Evolutionary conservation across 2,329 filamentous ascomycete species (phyloP), one percentile per base, ranked within the genome.

Genomic region (Colletotrichum neosansevieriae): DNA sequence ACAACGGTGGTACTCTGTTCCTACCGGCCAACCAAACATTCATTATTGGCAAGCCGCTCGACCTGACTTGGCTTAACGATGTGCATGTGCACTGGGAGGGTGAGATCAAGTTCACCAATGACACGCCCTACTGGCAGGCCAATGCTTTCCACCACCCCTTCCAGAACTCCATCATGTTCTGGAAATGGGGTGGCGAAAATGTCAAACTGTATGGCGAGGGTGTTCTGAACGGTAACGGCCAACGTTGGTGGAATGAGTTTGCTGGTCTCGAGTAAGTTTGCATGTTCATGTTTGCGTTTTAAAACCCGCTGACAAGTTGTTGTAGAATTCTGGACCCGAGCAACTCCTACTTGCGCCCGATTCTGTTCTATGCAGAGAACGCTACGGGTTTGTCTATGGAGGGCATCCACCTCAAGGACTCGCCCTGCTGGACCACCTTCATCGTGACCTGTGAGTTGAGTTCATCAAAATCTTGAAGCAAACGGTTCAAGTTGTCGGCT

Each of bases 81-180:
- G 82, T 91, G 44, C 89, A 91, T 75, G 79, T 91, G 29, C 85
- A 84, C 85, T 79, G 73, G 75, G 49, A 64, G 15, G 49, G 71
- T 21, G 68, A 70, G 67, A 64, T 67, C 19, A 70, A 71, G 67
- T 92, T 92, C 79, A 87, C 85, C 65, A 86, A 89, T 67, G 87
- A 92, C 75, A 91, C 87, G 1, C 82, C 85, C 66, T 92, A 91
- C 78, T 92, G 90, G 90, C 85, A 90, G 76, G 83, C 82, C 24
- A 84, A 90, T 73, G 81, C 83, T 24, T 92, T 91, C 82, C 81
- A 80, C 44, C 88, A 90, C 47, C 80, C 80, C 13, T 92, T 87
- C 78, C 90, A 92, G 71, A 91, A 91, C 71, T 84, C 85, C 5
- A 89, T 87, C 0, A 87, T 87, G 2, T 91, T 92, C 81, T 92